Base-by-base conservation (phyloP, 2,329 filamentous ascomycete genomes). In the Fusarium sulawesiense region DNA sequence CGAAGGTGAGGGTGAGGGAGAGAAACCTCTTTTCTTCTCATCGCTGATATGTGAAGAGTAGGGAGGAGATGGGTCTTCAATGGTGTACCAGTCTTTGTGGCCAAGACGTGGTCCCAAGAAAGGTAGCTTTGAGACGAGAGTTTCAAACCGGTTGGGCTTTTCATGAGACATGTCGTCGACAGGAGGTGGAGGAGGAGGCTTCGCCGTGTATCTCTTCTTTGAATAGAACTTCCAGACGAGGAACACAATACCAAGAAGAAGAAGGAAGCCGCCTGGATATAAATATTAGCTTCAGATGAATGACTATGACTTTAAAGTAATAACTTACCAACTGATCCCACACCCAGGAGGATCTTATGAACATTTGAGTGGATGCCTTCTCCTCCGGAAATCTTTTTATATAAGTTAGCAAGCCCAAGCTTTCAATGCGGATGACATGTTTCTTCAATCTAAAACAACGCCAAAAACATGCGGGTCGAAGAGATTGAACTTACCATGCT, bases 41-140 rank as follows among this genome's bases (percentile, higher is more conserved):
- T 65, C 62, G 12, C 30, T 55, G 20, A 50, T 46, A 20, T 60
- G 64, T 9, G 60, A 60, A 44, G 45, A 53, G 23, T 62, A 62
- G 2, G 60, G 59, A 46, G 60, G 57, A 27, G 72, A 70, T 18
- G 76, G 68, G n/a, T 76, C 76, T 32, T 77, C 73, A 23, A 81
- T 74, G 20, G 76, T 78, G 50, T 76, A 73, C 80, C 79, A 81
- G 56, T 73, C 70, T n/a, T 73, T 73, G 25, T 77, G 76, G 3
- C 76, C 76, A 20, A 82, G 64, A 25, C 71, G 72, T 8, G 74
- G 75, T 59, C 79, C 76, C 20, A 83, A 62, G 50, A 82, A 80
- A 1, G 82, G 79, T 0, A 84, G 64, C 41, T 76, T 80, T 51
- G 74, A 73, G 7, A 76, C 63, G 8, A 81, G 27, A 5, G 75